Evolutionary conservation across 139 green algal species (phyloP), one percentile per base, ranked within the genome.

Genomic region (Zygnema circumcarinatum): DNA sequence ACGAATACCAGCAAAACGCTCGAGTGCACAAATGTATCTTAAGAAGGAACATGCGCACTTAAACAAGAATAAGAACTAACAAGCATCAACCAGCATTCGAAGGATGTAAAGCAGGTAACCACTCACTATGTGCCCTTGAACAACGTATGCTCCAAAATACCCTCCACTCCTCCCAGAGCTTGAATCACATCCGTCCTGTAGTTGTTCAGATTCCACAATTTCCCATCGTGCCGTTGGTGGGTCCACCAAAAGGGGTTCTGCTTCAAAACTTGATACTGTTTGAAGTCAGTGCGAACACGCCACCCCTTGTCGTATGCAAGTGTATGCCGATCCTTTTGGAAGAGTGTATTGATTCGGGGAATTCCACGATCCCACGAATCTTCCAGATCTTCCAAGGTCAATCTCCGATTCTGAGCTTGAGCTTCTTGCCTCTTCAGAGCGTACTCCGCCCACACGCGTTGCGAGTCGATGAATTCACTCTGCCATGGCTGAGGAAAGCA

Each of bases 171-270:
- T 3, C 97, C 97, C 87, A 99, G 94, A 72, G 97, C 96, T 92
- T 98, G 96, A 90, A 98, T 98, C 81, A 98, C 95, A 92, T 98
- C 96, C 22, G 96, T 98, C 85, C 96, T 92, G 92, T 99, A 99
- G 90, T 98, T 98, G 93, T 99, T 99, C 21, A 99, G 94, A 94
- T 99, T 99, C 97, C 97, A 99, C 74, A 99, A 94, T 93, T 99
- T 99, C 91, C 97, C 97, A 86, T 99, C 97, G 87, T 99, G 97
- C 41, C 97, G 95, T 93, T 98, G 95, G 88, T 99, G 96, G 25
- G 97, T 99, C 97, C 97, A 99, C 97, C 97, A 98, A 91, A 99
- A 99, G 72, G 97, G 96, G 93, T 99, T 98, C 89, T 95, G 80
- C 87, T 83, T 75, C 38, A 36, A 72, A 74, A 89, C 86, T 88